A percentile compares a stretch with the other conserved stretches of the same genome.
These are phyloP conservation scores for Diaporthe australafricana DNA, from an alignment of 2,329 filamentous ascomycete species.

Conservation along the genomic window DNA sequence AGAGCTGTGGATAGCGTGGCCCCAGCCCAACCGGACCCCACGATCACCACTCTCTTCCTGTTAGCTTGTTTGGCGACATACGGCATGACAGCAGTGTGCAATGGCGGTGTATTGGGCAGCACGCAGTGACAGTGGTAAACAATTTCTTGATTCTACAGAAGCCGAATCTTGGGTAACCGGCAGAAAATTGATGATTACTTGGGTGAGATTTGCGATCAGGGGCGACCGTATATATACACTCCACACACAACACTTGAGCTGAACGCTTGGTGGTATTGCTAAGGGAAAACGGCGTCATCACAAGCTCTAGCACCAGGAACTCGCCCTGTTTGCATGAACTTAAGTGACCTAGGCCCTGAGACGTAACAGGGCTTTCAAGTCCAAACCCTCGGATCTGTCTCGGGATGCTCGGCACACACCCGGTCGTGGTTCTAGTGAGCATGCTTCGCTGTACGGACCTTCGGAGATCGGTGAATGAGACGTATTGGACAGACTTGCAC, in stretches of 20 bases:
- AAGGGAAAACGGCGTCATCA: constrained; percentile 9
- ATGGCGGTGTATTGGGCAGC: neutral
- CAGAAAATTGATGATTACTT: no score
- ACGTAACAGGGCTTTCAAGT: neutral
- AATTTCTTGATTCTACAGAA: no score
- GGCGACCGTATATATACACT: neutral
- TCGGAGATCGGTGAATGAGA: constrained; percentile 7
- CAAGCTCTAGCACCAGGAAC: neutral
- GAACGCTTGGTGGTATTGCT: neutral
- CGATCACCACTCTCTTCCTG: constrained; percentile 28
- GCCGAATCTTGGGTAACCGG: no score
- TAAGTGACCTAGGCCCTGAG: no score
- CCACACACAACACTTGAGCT: no score
- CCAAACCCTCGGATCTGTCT: constrained; percentile 4
- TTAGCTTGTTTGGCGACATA: constrained; percentile 29
- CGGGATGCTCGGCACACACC: neutral
- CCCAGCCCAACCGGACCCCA: constrained; percentile 32
- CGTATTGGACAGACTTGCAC: no score
- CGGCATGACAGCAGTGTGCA: constrained; percentile 12
- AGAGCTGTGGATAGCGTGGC: constrained; percentile 31
- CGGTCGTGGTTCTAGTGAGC: neutral
- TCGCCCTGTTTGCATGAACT: neutral
- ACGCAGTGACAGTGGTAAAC: no score
- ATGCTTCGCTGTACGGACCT: neutral
- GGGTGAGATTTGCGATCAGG: neutral